Evolutionary conservation across 1,139 yeast species (phyloP).

Genomic region (Geotrichum klebahnii): DNA sequence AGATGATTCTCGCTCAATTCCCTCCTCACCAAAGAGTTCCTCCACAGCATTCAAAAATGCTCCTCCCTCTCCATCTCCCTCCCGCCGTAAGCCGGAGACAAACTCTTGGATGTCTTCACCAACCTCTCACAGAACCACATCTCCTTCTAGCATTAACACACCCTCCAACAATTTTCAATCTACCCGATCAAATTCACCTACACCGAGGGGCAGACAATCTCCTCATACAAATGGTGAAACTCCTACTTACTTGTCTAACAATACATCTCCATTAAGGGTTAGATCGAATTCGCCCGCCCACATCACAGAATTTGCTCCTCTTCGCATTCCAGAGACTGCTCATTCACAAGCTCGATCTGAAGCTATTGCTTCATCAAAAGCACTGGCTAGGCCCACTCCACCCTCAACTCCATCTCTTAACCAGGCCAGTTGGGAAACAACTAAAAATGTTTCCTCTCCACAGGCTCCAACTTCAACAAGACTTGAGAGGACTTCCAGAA

Average conservation of each 20-base stretch:
- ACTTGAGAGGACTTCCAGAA: neutral
- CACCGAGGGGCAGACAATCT: neutral
- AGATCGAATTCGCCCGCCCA: neutral
- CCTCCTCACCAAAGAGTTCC: neutral
- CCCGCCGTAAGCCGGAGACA: too few species aligned
- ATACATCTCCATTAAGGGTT: neutral
- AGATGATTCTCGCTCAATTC: neutral
- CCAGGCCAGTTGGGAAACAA: neutral
- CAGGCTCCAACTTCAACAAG: neutral
- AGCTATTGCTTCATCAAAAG: neutral
- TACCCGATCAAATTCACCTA: neutral
- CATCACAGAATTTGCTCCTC: neutral
- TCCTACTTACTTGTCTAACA: neutral
- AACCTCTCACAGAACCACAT: too few species aligned
- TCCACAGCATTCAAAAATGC: too few species aligned
- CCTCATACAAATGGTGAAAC: neutral
- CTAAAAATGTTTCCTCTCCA: neutral
- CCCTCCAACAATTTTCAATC: neutral
- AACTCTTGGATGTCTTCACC: neutral
- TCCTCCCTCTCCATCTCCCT: conserved; percentile 1
- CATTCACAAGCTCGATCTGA: conserved; percentile 8
- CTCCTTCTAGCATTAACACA: neutral
- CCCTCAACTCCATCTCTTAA: neutral
- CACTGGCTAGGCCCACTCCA: neutral
- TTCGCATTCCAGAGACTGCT: neutral